phyloP scores from a whole-genome alignment of 345 rosid genomes.

The Acer yangbiense region DNA sequence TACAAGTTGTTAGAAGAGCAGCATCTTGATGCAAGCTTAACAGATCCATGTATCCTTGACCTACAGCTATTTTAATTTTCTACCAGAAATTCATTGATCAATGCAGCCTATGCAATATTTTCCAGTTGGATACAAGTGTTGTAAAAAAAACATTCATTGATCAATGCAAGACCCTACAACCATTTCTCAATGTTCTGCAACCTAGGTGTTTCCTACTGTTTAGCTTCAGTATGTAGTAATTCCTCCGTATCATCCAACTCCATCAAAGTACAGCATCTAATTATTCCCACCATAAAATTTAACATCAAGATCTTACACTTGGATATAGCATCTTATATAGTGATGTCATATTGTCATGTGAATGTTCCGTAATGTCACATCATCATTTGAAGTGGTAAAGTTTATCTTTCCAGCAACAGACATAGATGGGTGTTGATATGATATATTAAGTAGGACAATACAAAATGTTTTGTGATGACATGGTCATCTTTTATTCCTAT shows the following conservation, averaged over 20 bases:
- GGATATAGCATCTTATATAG: background rate
- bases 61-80: background rate
- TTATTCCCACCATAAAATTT: background rate
- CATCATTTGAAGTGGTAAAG: background rate
- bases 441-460: background rate
- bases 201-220: background rate
- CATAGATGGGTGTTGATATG: background rate
- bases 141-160: background rate
- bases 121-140: background rate
- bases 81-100: background rate
- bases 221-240: background rate
- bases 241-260: background rate
- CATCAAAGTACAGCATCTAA: background rate
- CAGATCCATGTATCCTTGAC: background rate
- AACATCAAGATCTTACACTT: background rate
- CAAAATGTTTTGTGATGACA: background rate
- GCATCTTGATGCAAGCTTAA: background rate
- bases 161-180: background rate
- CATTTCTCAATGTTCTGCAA: background rate
- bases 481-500: background rate
- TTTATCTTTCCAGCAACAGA: background rate
- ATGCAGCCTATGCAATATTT: background rate
- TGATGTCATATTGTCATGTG: background rate
- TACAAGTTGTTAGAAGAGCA: background rate
- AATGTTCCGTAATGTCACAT: no score